Evolutionary conservation across 2,329 filamentous ascomycete species (phyloP).

Genomic region (Colletotrichum spinosum): DNA sequence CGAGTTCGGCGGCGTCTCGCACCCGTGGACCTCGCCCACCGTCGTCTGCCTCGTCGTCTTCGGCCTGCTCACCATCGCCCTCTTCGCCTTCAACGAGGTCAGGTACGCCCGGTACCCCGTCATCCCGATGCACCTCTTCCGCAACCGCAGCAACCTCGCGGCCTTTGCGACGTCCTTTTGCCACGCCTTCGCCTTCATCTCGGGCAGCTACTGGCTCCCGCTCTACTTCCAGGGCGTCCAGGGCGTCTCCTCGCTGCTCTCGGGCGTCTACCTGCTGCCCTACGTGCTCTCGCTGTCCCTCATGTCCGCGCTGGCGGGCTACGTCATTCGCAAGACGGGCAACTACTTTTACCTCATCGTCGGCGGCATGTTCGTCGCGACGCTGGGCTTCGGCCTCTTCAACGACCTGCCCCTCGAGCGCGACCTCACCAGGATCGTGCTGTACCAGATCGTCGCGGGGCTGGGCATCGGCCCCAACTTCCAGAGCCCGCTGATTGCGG

Average conservation of each 20-base stretch:
- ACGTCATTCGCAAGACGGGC: constrained; percentile 64
- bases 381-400: constrained; percentile 68
- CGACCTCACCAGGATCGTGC: constrained; percentile 59
- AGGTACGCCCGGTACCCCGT: constrained; percentile 73
- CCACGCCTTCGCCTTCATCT: constrained; percentile 71
- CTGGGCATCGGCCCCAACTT: constrained; percentile 72
- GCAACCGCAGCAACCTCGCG: constrained; percentile 65
- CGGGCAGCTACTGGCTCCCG: constrained; percentile 76
- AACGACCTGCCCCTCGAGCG: constrained; percentile 65
- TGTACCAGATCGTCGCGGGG: constrained; percentile 71
- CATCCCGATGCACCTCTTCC: constrained; percentile 75
- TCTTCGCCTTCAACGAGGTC: constrained; percentile 73
- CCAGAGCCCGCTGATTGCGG: constrained; percentile 70
- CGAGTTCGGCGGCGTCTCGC: constrained; percentile 73
- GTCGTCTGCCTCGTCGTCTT: constrained; percentile 74
- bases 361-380: constrained; percentile 64
- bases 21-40: constrained; percentile 71
- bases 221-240: constrained; percentile 79
- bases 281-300: constrained; percentile 64
- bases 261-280: constrained; percentile 71
- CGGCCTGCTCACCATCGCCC: constrained; percentile 58
- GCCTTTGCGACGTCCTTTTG: constrained; percentile 59
- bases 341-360: constrained; percentile 67
- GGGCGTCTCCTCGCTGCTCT: constrained; percentile 69
- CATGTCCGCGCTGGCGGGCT: constrained; percentile 54